Conservation (phyloP, 208 protist species). For the Leishmania mexicana region DNA sequence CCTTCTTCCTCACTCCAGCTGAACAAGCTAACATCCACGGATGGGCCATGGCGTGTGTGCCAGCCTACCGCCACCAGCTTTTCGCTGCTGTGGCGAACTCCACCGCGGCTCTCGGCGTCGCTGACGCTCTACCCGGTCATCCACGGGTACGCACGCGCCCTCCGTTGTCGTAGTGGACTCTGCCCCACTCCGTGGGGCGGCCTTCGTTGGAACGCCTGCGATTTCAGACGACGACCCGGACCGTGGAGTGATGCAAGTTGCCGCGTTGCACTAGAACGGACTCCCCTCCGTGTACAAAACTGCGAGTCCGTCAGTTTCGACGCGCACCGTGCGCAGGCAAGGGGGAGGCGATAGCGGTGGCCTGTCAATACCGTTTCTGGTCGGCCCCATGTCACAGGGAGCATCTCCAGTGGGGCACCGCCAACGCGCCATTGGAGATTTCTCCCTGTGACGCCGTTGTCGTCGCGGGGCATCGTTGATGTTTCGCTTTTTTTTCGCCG, state of each 20-base stretch:
- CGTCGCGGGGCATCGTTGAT: neutral
- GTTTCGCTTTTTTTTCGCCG: neutral
- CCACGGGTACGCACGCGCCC: constrained; percentile 2
- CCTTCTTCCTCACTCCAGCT: constrained; percentile 1
- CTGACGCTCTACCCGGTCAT: constrained; percentile 6
- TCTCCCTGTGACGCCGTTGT: neutral
- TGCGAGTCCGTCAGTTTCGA: neutral
- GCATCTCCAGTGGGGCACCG: neutral
- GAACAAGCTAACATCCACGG: neutral
- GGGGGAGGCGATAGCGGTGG: neutral
- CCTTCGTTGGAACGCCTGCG: neutral
- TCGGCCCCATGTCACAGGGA: neutral
- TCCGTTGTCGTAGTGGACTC: neutral
- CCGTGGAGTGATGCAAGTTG: neutral
- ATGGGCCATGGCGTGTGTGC: constrained; percentile 39
- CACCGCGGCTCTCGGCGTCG: neutral
- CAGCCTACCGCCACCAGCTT: constrained; percentile 31
- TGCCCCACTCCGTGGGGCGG: neutral
- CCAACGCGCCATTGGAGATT: neutral
- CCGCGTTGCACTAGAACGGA: neutral
- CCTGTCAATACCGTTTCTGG: neutral
- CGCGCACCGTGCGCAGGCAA: neutral
- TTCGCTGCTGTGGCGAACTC: constrained; percentile 11
- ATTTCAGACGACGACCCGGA: neutral
- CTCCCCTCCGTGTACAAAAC: neutral